These are phyloP conservation scores for Fusarium agapanthi DNA, from an alignment of 2,329 filamentous ascomycete species.

Conservation along the genomic window DNA sequence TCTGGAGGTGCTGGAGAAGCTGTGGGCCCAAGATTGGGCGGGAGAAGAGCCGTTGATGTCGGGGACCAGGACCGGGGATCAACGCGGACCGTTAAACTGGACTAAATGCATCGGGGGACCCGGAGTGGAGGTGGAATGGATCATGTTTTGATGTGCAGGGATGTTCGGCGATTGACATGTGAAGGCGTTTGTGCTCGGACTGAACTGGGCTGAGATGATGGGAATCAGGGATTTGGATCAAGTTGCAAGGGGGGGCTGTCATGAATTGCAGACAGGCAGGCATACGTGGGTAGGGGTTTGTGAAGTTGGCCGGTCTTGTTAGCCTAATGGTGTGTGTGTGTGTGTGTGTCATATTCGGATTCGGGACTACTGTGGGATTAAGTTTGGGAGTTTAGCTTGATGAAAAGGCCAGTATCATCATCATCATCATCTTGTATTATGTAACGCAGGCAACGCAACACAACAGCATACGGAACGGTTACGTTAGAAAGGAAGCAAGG, in stretches of 20 bases:
- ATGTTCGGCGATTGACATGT: constrained; percentile 29
- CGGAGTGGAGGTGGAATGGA: constrained; percentile 70
- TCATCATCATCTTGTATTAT: constrained; percentile 18
- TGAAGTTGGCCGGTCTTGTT: constrained; percentile 6
- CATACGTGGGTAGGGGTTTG: constrained; percentile 11
- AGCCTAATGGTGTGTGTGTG: constrained; percentile 1
- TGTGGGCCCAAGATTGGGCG: constrained; percentile 72
- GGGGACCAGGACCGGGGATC: constrained; percentile 46
- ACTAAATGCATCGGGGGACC: constrained; percentile 64
- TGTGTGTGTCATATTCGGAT: constrained; percentile 3
- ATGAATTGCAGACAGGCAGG: constrained; percentile 4
- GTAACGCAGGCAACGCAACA: constrained; percentile 23
- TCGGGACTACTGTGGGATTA: constrained; percentile 19
- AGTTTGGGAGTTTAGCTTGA: constrained; percentile 17
- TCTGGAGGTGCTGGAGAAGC: constrained; percentile 83
- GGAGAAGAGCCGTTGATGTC: constrained; percentile 49
- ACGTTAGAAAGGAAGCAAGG: constrained; percentile 29
- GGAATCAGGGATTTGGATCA: constrained; percentile 15
- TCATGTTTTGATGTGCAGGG: constrained; percentile 63
- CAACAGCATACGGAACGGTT: constrained; percentile 25
- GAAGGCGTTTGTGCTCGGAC: constrained; percentile 13
- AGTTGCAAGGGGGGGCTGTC: constrained; percentile 24
- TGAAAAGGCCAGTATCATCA: constrained; percentile 12
- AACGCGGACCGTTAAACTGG: constrained; percentile 66
- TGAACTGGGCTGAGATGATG: constrained; percentile 18